A percentile compares a stretch with the other conserved stretches of the same genome.
Conservation (phyloP, 139 green algal species). For the Tetradesmus obliquus region DNA sequence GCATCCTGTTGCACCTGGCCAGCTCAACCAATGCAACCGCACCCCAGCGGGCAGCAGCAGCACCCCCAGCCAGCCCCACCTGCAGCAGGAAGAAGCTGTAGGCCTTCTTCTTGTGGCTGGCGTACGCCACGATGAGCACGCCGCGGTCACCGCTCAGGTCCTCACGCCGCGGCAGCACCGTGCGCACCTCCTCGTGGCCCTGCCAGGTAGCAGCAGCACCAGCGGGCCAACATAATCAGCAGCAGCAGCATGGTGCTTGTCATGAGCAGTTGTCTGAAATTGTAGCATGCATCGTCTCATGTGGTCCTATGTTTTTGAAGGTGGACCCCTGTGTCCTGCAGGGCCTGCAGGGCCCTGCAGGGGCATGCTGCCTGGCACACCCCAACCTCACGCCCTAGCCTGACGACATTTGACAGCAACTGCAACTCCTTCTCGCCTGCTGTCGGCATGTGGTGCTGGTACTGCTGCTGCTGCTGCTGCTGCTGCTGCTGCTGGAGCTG, state of each 20-base stretch:
- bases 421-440: background rate
- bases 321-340: background rate
- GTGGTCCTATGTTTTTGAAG: background rate
- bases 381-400: no score
- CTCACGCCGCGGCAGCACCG: slow-evolving; percentile 91
- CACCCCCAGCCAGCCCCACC: slow-evolving; percentile 52
- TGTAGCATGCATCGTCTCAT: background rate
- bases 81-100: slow-evolving; percentile 96
- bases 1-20: no score
- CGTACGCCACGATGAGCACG: slow-evolving; percentile 89
- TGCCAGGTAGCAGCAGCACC: slow-evolving; percentile 42
- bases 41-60: background rate
- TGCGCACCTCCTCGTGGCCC: slow-evolving; percentile 75
- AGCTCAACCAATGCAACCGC: no score
- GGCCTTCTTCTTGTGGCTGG: slow-evolving; percentile 91
- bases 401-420: no score
- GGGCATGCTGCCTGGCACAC: no score
- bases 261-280: background rate
- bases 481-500: background rate
- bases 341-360: no score
- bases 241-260: background rate
- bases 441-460: background rate
- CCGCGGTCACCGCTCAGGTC: slow-evolving; percentile 86
- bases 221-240: background rate
- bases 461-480: background rate